A percentile compares a stretch with the other conserved stretches of the same genome.
These are phyloP conservation scores for Fusarium nisikadoi DNA, from an alignment of 2,329 filamentous ascomycete genomes.

Conservation along the genomic window DNA sequence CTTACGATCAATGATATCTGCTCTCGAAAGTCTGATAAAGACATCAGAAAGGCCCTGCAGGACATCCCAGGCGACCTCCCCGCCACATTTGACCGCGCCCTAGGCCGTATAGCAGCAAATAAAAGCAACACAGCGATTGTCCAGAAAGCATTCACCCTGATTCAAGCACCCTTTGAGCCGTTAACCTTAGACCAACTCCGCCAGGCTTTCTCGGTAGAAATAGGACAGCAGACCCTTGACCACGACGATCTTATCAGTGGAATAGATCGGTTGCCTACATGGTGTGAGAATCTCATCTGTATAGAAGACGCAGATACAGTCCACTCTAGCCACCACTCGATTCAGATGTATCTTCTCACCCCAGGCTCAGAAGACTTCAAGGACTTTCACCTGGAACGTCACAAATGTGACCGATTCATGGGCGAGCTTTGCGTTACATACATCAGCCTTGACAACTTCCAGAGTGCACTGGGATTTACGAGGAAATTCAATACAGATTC, in stretches of 20 bases:
- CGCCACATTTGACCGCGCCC: slow-evolving; percentile 14
- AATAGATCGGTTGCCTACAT: neutral
- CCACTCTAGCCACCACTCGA: slow-evolving; percentile 28
- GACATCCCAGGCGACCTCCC: slow-evolving; percentile 12
- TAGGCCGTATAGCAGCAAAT: neutral
- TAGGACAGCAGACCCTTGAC: neutral
- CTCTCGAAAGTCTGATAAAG: slow-evolving; percentile 5
- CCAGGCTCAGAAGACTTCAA: neutral
- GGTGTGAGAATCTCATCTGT: slow-evolving; percentile 21
- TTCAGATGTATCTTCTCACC: slow-evolving; percentile 12
- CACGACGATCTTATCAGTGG: neutral
- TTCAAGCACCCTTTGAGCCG: neutral
- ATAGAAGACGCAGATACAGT: slow-evolving; percentile 19
- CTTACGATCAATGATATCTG: slow-evolving; percentile 26
- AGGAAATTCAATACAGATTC: neutral
- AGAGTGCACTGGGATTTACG: neutral
- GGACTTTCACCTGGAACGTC: neutral
- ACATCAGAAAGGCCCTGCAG: slow-evolving; percentile 2
- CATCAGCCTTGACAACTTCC: slow-evolving; percentile 5
- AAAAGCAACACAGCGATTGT: neutral
- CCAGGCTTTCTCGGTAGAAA: slow-evolving; percentile 16
- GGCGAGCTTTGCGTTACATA: slow-evolving; percentile 17
- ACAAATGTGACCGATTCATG: neutral
- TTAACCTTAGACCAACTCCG: slow-evolving; percentile 10
- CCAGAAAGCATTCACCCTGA: slow-evolving; percentile 1